Percentiles rank a stretch among this genome's conserved stretches.
Conservation (phyloP, 2,329 filamentous ascomycete genomes). For the Emydomyces testavorans region DNA sequence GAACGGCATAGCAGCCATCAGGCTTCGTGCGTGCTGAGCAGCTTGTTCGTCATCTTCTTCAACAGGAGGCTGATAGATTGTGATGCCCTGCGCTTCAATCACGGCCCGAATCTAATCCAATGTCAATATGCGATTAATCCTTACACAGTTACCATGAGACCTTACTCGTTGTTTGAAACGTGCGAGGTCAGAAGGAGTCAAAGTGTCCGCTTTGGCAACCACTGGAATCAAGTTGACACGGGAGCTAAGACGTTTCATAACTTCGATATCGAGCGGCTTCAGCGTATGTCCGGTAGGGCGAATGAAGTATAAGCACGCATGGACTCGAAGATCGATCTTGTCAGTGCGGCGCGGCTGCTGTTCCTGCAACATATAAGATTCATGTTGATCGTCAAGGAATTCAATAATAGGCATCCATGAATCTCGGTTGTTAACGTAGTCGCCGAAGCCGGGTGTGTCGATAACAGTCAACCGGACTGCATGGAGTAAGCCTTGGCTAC, state of each 20-base stretch:
- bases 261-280: constrained; percentile 97
- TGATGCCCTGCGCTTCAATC: constrained; percentile 97
- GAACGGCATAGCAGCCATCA: constrained; percentile 97
- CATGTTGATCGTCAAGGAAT: constrained; percentile 98
- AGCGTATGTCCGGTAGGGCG: constrained; percentile 94
- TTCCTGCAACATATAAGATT: constrained; percentile 99
- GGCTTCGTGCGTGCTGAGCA: constrained; percentile 81
- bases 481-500: constrained; percentile 18
- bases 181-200: constrained; percentile 81
- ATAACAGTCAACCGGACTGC: constrained; percentile 95
- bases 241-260: constrained; percentile 98
- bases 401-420: constrained; percentile 99
- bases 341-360: constrained; percentile 95
- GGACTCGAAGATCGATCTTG: constrained; percentile 98
- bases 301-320: constrained; percentile 98
- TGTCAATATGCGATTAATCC: neutral
- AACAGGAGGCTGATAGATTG: constrained; percentile 95
- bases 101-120: constrained; percentile 68
- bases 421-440: constrained; percentile 99
- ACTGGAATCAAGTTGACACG: constrained; percentile 98
- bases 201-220: constrained; percentile 94
- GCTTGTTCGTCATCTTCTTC: constrained; percentile 98
- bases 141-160: neutral
- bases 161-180: constrained; percentile 91
- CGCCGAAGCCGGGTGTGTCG: constrained; percentile 95